Evolutionary conservation across 805 yeast genomes (phyloP).

Genomic region (Candida pini): DNA sequence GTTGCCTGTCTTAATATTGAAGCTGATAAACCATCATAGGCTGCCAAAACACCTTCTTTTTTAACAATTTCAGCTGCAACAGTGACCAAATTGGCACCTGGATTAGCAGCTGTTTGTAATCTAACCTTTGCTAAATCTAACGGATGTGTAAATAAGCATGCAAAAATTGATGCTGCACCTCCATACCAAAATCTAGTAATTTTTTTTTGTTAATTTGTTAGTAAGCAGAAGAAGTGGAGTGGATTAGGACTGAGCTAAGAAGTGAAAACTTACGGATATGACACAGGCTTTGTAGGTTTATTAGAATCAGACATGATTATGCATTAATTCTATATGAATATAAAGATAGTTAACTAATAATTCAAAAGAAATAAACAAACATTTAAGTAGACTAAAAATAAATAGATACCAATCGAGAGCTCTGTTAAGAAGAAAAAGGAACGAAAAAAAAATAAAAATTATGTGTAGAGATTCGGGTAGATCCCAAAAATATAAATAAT

Average conservation of each 20-base stretch:
- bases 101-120: constrained; percentile 67
- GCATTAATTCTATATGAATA: no score
- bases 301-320: no score
- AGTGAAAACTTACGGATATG: background rate
- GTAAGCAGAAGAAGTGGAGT: background rate
- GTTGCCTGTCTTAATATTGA: constrained; percentile 82
- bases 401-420: no score
- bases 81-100: constrained; percentile 56
- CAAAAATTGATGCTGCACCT: constrained; percentile 61
- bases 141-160: constrained; percentile 72
- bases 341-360: no score
- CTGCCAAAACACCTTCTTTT: constrained; percentile 61
- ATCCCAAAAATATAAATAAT: no score
- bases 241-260: background rate
- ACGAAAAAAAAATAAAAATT: no score
- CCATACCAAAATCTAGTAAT: constrained; percentile 26
- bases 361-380: no score
- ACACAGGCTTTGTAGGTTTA: background rate
- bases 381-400: no score
- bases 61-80: constrained; percentile 57
- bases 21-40: constrained; percentile 82
- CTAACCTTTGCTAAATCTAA: constrained; percentile 83
- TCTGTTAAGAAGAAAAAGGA: no score
- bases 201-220: background rate
- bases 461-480: no score